Percentiles rank a stretch among this genome's conserved stretches.
These are phyloP conservation scores for Phoma sp. DNA, from an alignment of 2,329 filamentous ascomycete species.

Conservation along the genomic window DNA sequence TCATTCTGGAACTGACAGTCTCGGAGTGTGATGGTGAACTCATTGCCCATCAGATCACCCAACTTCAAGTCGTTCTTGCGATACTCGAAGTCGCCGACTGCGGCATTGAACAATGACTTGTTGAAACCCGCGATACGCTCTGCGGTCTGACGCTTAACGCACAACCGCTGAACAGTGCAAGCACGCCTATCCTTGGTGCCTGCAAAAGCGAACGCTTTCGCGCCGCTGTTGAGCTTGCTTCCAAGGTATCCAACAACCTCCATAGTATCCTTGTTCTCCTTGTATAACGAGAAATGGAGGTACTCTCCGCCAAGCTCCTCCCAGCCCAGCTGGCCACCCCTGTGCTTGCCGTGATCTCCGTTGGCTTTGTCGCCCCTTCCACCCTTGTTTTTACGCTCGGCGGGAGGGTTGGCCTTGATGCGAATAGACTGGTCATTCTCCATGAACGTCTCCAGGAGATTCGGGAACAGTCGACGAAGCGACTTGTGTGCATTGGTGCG, in stretches of 20 bases:
- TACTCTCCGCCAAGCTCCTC: constrained; percentile 76
- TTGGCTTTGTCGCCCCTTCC: constrained; percentile 23
- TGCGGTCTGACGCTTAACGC: constrained; percentile 65
- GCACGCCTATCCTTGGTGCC: constrained; percentile 91
- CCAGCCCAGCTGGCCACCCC: constrained; percentile 57
- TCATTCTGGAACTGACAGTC: constrained; percentile 71
- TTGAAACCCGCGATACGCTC: constrained; percentile 71
- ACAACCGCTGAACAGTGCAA: constrained; percentile 82
- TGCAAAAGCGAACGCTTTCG: constrained; percentile 77
- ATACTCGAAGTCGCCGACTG: constrained; percentile 82
- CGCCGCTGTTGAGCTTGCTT: constrained; percentile 70
- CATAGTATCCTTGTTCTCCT: constrained; percentile 97
- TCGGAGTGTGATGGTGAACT: constrained; percentile 90
- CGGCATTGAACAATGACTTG: constrained; percentile 64
- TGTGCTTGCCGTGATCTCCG: constrained; percentile 28
- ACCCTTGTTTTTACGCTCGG: constrained; percentile 44
- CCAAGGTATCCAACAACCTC: constrained; percentile 81
- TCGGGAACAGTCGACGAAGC: constrained; percentile 80
- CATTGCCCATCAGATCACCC: constrained; percentile 85
- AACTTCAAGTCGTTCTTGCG: constrained; percentile 74
- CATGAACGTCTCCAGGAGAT: constrained; percentile 77
- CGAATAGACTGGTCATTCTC: constrained; percentile 70
- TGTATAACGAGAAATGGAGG: constrained; percentile 90
- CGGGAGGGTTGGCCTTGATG: constrained; percentile 57
- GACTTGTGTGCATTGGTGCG: constrained; percentile 69